Percentiles rank a stretch among this genome's conserved stretches.
phyloP scores from a whole-genome alignment of 1,284 basidiomycete species.

The Abortiporus biennis region DNA sequence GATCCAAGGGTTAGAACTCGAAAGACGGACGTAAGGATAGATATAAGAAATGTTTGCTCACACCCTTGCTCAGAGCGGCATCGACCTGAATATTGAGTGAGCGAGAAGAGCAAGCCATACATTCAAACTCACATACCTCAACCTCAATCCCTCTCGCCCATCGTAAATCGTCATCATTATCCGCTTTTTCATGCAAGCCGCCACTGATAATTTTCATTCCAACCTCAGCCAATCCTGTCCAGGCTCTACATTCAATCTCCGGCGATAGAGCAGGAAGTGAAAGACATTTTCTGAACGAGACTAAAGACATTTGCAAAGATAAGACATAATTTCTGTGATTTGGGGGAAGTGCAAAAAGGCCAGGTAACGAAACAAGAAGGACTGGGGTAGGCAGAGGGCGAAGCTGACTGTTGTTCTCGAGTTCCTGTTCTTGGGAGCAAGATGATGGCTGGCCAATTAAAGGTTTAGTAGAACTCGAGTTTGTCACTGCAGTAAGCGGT shows the following conservation, averaged over 20 bases:
- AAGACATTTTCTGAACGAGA: constrained; percentile 50
- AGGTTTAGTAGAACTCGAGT: no score
- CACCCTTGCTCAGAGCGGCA: constrained; percentile 42
- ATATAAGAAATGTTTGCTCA: constrained; percentile 5
- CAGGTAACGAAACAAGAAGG: constrained; percentile 55
- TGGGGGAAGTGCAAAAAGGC: constrained; percentile 54
- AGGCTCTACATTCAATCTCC: constrained; percentile 60
- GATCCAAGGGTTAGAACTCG: constrained; percentile 3
- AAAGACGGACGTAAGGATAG: not conserved
- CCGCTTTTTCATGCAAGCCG: constrained; percentile 28
- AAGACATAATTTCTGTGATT: constrained; percentile 46
- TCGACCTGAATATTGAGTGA: constrained; percentile 39
- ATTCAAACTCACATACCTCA: constrained; percentile 35
- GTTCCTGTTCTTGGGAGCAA: no score
- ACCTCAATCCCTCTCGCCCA: constrained; percentile 43
- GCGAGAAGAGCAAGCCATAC: not conserved
- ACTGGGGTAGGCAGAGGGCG: constrained; percentile 41
- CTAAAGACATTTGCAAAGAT: constrained; percentile 49
- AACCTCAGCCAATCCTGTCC: constrained; percentile 60
- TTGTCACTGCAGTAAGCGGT: no score
- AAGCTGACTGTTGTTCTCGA: no score
- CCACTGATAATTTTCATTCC: constrained; percentile 49
- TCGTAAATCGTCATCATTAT: constrained; percentile 26
- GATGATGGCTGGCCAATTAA: no score
- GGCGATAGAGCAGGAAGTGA: constrained; percentile 42